These are phyloP conservation scores for Aspergillus glaucus DNA, from an alignment of 2,329 filamentous ascomycete species.

Conservation along the genomic window DNA sequence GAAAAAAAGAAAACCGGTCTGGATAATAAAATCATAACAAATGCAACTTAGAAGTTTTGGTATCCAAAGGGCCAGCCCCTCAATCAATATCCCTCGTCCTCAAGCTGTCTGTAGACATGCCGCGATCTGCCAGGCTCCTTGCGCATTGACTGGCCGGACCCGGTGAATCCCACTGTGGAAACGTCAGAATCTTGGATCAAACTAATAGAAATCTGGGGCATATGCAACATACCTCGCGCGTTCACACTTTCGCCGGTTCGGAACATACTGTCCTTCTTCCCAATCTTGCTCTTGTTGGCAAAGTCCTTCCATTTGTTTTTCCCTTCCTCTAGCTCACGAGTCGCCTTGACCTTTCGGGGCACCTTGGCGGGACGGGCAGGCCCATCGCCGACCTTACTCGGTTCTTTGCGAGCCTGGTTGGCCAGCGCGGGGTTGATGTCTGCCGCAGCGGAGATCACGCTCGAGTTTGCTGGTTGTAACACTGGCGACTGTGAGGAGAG, in stretches of 20 bases:
- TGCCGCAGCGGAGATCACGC: slow-evolving; percentile 60
- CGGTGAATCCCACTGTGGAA: slow-evolving; percentile 79
- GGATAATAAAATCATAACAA: neutral
- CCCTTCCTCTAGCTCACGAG: slow-evolving; percentile 80
- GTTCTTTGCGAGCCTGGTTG: slow-evolving; percentile 58
- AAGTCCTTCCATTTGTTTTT: slow-evolving; percentile 97
- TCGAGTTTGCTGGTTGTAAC: slow-evolving; percentile 39
- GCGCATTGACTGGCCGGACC: slow-evolving; percentile 91
- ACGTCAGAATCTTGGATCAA: slow-evolving; percentile 17
- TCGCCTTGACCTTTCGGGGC: slow-evolving; percentile 75
- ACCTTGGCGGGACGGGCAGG: slow-evolving; percentile 59
- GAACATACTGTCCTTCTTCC: slow-evolving; percentile 97
- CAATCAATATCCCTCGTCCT: slow-evolving; percentile 54
- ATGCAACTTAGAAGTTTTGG: slow-evolving; percentile 1
- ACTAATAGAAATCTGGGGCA: neutral
- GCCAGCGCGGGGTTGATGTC: slow-evolving; percentile 61
- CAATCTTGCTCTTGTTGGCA: slow-evolving; percentile 61
- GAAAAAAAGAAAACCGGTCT: slow-evolving; percentile 1
- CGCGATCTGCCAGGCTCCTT: slow-evolving; percentile 78
- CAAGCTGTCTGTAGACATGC: slow-evolving; percentile 75
- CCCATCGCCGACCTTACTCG: slow-evolving; percentile 57
- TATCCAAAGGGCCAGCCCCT: neutral
- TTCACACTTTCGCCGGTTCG: slow-evolving; percentile 80
- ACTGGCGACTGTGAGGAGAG: slow-evolving; percentile 37
- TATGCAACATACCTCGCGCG: slow-evolving; percentile 63